phyloP scores from a whole-genome alignment of 345 rosid genomes.

The Kernera saxatilis region DNA sequence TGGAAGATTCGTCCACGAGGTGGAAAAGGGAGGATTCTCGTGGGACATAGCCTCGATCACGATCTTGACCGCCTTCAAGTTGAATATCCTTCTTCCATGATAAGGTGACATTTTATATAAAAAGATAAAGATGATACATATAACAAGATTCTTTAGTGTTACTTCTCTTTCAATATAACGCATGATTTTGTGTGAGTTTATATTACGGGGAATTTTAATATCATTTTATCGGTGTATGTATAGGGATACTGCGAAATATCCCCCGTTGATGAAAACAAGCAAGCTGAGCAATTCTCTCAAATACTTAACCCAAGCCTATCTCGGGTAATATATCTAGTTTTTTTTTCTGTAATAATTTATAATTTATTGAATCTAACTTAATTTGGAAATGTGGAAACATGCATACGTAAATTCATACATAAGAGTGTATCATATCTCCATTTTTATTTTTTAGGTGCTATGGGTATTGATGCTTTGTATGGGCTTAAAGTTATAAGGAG shows the following conservation, averaged over 20 bases:
- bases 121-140: neutral
- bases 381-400: neutral
- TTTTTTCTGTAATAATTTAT: neutral
- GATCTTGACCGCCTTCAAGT: constrained; percentile 69
- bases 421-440: neutral
- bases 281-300: constrained; percentile 92
- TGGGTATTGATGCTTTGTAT: constrained; percentile 23
- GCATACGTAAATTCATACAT: neutral
- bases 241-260: constrained; percentile 84
- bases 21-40: constrained; percentile 82
- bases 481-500: constrained; percentile 16
- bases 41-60: constrained; percentile 85
- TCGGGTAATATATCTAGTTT: constrained; percentile 47
- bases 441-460: neutral
- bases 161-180: neutral
- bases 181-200: neutral
- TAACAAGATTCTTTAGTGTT: constrained; percentile 5
- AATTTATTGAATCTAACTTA: neutral
- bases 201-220: neutral
- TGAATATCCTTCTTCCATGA: constrained; percentile 75
- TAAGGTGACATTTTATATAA: constrained; percentile 41
- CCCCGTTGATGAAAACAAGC: constrained; percentile 94
- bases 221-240: neutral
- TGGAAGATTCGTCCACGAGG: constrained; percentile 81
- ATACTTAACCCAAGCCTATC: constrained; percentile 78